Conservation (phyloP, 495 filamentous ascomycete species). For the Hypoxylon lenormandii region DNA sequence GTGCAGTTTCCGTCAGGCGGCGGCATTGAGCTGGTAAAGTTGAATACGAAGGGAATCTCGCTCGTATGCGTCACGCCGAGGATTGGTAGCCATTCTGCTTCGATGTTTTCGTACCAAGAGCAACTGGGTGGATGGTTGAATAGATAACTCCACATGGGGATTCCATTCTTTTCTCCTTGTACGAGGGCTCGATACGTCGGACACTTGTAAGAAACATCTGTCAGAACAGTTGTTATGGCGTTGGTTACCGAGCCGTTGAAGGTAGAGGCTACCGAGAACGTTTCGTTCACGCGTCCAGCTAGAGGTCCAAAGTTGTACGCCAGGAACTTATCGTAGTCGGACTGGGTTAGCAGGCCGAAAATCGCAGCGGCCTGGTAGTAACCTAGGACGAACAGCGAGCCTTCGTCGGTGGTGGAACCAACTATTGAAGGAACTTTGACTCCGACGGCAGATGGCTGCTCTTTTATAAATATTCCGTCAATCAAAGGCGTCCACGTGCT, state of each 20-base stretch:
- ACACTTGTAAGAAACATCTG: conserved; percentile 52
- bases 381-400: conserved; percentile 40
- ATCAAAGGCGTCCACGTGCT: conserved; percentile 47
- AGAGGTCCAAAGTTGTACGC: conserved; percentile 50
- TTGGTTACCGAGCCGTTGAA: conserved; percentile 36
- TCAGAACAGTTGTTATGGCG: conserved; percentile 42
- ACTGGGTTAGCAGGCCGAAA: conserved; percentile 2
- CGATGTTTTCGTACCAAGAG: conserved; percentile 41
- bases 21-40: conserved; percentile 48
- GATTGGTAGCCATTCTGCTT: conserved; percentile 23
- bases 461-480: conserved; percentile 53
- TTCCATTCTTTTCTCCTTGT: conserved; percentile 39
- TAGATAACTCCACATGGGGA: conserved; percentile 53
- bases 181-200: conserved; percentile 46
- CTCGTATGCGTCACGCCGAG: conserved; percentile 54
- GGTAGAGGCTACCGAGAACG: conserved; percentile 50
- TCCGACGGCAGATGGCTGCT: conserved; percentile 51
- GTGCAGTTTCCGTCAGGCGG: conserved; percentile 51
- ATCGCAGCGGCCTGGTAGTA: conserved; percentile 16
- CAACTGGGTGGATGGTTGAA: conserved; percentile 55
- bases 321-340: conserved; percentile 47
- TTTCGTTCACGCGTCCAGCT: conserved; percentile 48
- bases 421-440: conserved; percentile 55
- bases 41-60: conserved; percentile 60
- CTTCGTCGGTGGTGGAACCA: conserved; percentile 51